These are phyloP conservation scores for Magnaporthiopsis rhizophila DNA, from an alignment of 2,329 filamentous ascomycete genomes.

Conservation along the genomic window DNA sequence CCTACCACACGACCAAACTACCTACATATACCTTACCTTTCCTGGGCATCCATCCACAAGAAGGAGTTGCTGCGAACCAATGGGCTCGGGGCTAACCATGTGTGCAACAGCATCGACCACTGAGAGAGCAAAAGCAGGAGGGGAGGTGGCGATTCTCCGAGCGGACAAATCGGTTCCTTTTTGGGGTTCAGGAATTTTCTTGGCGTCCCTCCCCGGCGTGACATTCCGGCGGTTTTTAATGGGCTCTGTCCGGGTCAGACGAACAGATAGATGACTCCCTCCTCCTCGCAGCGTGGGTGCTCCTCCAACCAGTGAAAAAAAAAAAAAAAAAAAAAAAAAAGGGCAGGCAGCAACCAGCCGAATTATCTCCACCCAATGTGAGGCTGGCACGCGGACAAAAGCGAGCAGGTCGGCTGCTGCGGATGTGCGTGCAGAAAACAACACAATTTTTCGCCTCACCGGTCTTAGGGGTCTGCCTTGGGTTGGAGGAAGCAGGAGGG, in stretches of 20 bases:
- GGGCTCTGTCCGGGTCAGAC: neutral
- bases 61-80: conserved; percentile 10
- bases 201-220: neutral
- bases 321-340: too few relatives aligned
- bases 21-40: too few relatives aligned
- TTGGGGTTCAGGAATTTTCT: neutral
- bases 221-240: neutral
- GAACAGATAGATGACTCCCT: neutral
- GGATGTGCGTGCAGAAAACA: neutral
- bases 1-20: neutral
- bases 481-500: neutral
- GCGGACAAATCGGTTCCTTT: neutral
- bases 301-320: neutral
- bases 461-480: neutral
- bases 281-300: too few relatives aligned
- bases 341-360: neutral
- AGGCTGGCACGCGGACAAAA: neutral
- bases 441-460: neutral
- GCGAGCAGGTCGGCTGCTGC: neutral
- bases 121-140: conserved; percentile 5
- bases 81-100: conserved; percentile 19
- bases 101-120: conserved; percentile 17
- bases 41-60: neutral
- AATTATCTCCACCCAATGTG: conserved; percentile 1
- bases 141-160: neutral